Conservation (phyloP, 73 alveolate species). For the Tetrahymena borealis region DNA sequence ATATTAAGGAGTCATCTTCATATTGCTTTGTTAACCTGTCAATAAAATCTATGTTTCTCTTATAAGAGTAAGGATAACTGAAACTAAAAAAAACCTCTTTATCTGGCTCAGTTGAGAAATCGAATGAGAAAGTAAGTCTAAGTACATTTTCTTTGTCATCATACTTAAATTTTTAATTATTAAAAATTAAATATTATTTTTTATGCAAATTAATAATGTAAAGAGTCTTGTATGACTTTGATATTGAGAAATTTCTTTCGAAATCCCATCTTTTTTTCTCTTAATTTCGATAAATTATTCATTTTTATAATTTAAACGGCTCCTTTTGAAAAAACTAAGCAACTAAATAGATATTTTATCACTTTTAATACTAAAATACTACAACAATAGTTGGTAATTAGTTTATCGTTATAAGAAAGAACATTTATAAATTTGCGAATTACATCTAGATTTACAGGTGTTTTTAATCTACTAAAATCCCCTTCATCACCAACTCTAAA, state of each 20-base stretch:
- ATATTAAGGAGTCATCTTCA: constrained; percentile 6
- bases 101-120: not conserved
- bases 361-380: too few species aligned
- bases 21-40: not conserved
- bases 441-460: not conserved
- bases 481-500: not conserved
- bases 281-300: too few species aligned
- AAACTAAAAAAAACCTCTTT: constrained; percentile 52
- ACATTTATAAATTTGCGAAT: not conserved
- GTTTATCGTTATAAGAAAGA: not conserved
- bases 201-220: too few species aligned
- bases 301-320: too few species aligned
- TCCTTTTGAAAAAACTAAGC: too few species aligned
- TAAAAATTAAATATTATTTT: constrained; percentile 4
- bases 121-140: constrained; percentile 27
- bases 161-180: constrained; percentile 7
- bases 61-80: constrained; percentile 54
- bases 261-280: too few species aligned
- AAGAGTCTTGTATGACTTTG: too few species aligned
- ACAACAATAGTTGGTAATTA: too few species aligned
- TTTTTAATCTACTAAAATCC: not conserved
- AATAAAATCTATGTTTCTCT: constrained; percentile 34
- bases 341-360: too few species aligned
- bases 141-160: constrained; percentile 19
- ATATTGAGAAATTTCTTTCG: too few species aligned